Base-by-base conservation (phyloP, 2,329 filamentous ascomycete genomes). In the Fusarium staphyleae region DNA sequence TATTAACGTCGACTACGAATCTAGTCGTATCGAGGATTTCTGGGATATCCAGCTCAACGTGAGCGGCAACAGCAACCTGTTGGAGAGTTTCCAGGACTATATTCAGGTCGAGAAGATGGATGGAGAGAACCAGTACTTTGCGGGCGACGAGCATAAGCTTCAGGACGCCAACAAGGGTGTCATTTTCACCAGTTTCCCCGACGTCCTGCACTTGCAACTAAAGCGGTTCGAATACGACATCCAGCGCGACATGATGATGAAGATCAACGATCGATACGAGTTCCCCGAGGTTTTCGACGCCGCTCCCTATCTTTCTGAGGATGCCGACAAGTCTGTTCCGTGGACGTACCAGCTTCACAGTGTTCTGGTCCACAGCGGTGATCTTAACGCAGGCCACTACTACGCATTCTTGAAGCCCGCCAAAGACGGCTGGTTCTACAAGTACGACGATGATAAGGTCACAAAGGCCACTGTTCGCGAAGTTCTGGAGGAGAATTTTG, bases 41-140 rank as follows among this genome's bases (percentile, higher is more conserved):
- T 99, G 95, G 95, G 95, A 99, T 71, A 91, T 99, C 55, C 95
- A 99, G 72, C 84, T 99, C 65, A 99, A 98, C 64, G 96, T 99
- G 43, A 89, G 90, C 59, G 93, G 92, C 26, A 97, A 96, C 80
- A 92, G 91, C 76, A 93, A 90, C 57, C 79, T 99, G 26, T 88
- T 96, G 60, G 92, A 96, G 67, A 98, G 93, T 70, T 98, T 99
- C 79, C 87, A 87, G 70, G 93, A 98, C 74, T 99, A 99, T 71
- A 88, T 99, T 65, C 88, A 96, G 69, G 93, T 97, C 29, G 95
- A 99, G 75, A 96, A 93, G 28, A 88, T 99, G 74, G 93, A 98
- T 63, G 95, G 95, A 33, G 96, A 99, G 72, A 99, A 99, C 78
- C 96, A 98, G 73, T 99, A 99, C 71, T 95, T 91, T 72, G 95